Evolutionary conservation across 2,329 filamentous ascomycete genomes (phyloP).

Genomic region (Penicillium sp.): DNA sequence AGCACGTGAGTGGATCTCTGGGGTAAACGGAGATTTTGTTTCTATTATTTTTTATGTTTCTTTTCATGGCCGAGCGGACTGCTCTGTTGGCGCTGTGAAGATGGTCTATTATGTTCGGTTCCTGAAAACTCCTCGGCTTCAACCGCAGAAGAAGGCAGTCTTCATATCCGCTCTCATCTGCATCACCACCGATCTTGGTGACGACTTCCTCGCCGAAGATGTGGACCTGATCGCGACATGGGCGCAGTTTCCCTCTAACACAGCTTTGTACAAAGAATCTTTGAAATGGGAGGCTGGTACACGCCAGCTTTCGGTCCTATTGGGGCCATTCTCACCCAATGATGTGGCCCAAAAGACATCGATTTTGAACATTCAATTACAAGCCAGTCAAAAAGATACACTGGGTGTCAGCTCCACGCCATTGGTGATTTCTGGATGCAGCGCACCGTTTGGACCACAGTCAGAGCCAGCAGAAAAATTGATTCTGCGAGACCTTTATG

Average conservation of each 20-base stretch:
- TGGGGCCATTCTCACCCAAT: constrained; percentile 30
- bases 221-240: constrained; percentile 31
- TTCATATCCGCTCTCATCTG: constrained; percentile 56
- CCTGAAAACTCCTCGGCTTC: constrained; percentile 58
- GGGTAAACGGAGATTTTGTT: constrained; percentile 2
- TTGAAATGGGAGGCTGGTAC: constrained; percentile 35
- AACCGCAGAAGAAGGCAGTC: constrained; percentile 44
- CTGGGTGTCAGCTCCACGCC: constrained; percentile 30
- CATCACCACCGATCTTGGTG: constrained; percentile 67
- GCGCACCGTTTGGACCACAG: constrained; percentile 42
- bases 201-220: constrained; percentile 56
- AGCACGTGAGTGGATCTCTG: constrained; percentile 18
- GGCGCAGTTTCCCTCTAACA: constrained; percentile 13
- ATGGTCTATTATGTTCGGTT: constrained; percentile 67
- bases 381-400: constrained; percentile 17
- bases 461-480: constrained; percentile 49
- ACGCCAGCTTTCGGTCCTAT: constrained; percentile 32
- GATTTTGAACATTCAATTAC: constrained; percentile 26
- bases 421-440: constrained; percentile 59
- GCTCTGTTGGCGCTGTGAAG: background rate
- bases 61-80: background rate
- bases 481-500: constrained; percentile 55
- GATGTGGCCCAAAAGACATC: constrained; percentile 25
- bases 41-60: background rate
- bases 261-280: constrained; percentile 22